These are phyloP conservation scores for Yamadazyma membranifaciens DNA, from an alignment of 1,139 yeast species.

Conservation along the genomic window DNA sequence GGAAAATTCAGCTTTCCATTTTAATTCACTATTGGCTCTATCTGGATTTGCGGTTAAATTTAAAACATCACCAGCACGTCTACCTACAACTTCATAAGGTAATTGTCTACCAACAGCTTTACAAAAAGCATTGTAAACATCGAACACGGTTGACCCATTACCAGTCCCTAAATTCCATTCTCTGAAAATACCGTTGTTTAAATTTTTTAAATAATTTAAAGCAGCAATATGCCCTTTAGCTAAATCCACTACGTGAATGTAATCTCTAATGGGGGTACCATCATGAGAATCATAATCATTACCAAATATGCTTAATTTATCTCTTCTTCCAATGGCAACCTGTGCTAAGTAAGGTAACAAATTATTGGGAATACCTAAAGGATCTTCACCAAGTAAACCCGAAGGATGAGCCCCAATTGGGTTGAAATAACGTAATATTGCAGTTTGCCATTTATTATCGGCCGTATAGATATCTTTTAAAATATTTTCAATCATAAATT, in stretches of 20 bases:
- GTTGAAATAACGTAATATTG: conserved; percentile 72
- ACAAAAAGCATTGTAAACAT: conserved; percentile 66
- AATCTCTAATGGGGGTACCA: conserved; percentile 83
- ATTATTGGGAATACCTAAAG: conserved; percentile 75
- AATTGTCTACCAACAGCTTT: conserved; percentile 66
- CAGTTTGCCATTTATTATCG: conserved; percentile 54
- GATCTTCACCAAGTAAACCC: conserved; percentile 79
- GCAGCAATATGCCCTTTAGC: conserved; percentile 83
- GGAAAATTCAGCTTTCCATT: conserved; percentile 60
- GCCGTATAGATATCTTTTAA: conserved; percentile 55
- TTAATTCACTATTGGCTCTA: conserved; percentile 64
- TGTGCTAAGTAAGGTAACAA: conserved; percentile 74
- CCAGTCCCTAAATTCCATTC: conserved; percentile 90
- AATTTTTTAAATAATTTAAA: conserved; percentile 50
- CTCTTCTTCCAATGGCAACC: conserved; percentile 73
- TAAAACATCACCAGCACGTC: conserved; percentile 80
- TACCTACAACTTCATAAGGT: conserved; percentile 62
- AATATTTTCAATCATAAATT: conserved; percentile 62
- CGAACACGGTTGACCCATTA: conserved; percentile 73
- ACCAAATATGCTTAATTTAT: conserved; percentile 64
- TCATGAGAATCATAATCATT: conserved; percentile 67
- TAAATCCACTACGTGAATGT: conserved; percentile 77
- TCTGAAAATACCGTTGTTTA: conserved; percentile 54
- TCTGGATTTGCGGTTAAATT: conserved; percentile 70
- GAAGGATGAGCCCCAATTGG: conserved; percentile 88